Evolutionary conservation across 768 basidiomycete species (phyloP).

Genomic region (Pisolithus albus): DNA sequence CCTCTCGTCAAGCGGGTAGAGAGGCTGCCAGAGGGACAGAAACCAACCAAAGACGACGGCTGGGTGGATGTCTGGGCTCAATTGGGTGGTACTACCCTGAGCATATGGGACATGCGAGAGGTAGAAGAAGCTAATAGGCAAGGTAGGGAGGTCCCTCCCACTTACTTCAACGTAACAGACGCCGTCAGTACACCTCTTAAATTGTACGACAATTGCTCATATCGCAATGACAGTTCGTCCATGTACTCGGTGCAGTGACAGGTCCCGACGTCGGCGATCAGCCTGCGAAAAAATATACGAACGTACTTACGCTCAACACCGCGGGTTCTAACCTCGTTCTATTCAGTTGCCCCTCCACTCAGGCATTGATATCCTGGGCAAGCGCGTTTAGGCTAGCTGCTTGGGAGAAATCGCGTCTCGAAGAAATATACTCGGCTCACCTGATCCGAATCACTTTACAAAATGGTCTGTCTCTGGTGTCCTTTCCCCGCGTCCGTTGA

Average conservation of each 20-base stretch:
- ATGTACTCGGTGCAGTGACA: constrained; percentile 70
- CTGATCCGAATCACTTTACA: constrained; percentile 73
- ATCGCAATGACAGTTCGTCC: constrained; percentile 51
- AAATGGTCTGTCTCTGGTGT: constrained; percentile 29
- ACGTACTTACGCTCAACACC: constrained; percentile 88
- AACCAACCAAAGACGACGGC: constrained; percentile 62
- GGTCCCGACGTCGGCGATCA: constrained; percentile 45
- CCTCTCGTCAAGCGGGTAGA: constrained; percentile 73
- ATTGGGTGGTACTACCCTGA: constrained; percentile 81
- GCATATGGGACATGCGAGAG: constrained; percentile 87
- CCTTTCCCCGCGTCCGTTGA: constrained; percentile 17
- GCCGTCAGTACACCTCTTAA: constrained; percentile 48
- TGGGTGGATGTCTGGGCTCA: constrained; percentile 90
- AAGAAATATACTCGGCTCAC: constrained; percentile 97
- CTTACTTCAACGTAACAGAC: constrained; percentile 84
- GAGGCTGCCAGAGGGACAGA: constrained; percentile 68
- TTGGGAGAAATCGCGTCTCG: constrained; percentile 93
- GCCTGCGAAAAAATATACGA: constrained; percentile 55
- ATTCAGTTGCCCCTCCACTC: constrained; percentile 75
- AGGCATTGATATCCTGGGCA: constrained; percentile 79
- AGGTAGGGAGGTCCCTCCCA: constrained; percentile 78
- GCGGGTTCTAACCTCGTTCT: constrained; percentile 87
- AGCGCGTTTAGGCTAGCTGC: constrained; percentile 82
- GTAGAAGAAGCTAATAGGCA: constrained; percentile 77
- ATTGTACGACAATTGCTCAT: background rate